phyloP scores from a whole-genome alignment of 306 rosid species.

The Quillaja saponaria region DNA sequence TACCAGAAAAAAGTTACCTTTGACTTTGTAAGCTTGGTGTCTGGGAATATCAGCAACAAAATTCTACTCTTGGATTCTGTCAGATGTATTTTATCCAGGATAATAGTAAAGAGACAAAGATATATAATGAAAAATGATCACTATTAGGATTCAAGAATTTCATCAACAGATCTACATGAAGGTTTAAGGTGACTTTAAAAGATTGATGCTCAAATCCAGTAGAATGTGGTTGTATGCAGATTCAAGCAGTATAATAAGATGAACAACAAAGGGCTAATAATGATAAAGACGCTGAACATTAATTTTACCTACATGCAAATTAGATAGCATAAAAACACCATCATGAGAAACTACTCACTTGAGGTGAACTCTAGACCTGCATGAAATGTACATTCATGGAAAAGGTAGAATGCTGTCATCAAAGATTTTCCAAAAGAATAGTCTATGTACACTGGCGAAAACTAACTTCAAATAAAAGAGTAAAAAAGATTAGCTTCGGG shows the following conservation, averaged over 20 bases:
- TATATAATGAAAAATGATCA: too few relatives aligned
- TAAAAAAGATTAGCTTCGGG: constrained; percentile 42
- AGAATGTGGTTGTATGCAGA: background rate
- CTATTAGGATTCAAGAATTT: background rate
- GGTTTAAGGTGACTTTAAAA: background rate
- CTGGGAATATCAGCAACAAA: too few relatives aligned
- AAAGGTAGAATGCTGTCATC: constrained; percentile 41
- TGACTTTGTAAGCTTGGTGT: too few relatives aligned
- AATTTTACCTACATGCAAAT: constrained; percentile 31
- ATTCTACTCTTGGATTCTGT: too few relatives aligned
- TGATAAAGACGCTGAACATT: constrained; percentile 21
- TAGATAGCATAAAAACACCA: constrained; percentile 18
- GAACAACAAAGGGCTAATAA: constrained; percentile 23
- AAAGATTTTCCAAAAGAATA: constrained; percentile 37
- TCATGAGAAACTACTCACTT: constrained; percentile 23
- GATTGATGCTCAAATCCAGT: constrained; percentile 10
- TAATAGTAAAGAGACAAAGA: too few relatives aligned
- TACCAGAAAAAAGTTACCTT: too few relatives aligned
- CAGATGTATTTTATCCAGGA: too few relatives aligned
- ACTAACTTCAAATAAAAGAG: constrained; percentile 27
- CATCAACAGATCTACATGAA: constrained; percentile 5
- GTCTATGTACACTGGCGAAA: constrained; percentile 35
- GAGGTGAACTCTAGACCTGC: constrained; percentile 35
- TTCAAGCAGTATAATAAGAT: constrained; percentile 14
- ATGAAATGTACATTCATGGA: constrained; percentile 38